phyloP scores from a whole-genome alignment of 2,329 filamentous ascomycete species.

The Fusarium duplospermum region DNA sequence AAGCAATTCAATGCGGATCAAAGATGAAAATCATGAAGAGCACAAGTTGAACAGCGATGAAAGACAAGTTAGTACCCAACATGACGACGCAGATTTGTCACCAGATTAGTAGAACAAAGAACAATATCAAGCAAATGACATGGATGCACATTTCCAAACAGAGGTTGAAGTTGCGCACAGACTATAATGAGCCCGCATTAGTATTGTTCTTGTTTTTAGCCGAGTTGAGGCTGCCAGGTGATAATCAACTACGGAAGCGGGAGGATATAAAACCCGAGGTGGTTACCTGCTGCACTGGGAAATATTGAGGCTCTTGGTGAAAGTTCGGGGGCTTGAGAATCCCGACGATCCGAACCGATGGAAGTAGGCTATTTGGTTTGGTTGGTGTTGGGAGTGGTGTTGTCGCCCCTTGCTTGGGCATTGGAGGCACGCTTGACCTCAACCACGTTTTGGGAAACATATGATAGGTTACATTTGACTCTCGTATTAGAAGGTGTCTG shows the following conservation, averaged over 20 bases:
- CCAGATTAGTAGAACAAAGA: conserved; percentile 29
- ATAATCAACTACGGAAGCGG: background rate
- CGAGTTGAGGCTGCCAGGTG: conserved; percentile 1
- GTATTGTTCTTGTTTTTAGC: conserved; percentile 31
- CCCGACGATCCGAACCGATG: background rate
- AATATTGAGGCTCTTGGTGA: background rate
- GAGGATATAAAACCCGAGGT: background rate
- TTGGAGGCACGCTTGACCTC: background rate
- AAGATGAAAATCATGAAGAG: background rate
- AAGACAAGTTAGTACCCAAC: background rate
- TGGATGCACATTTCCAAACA: background rate
- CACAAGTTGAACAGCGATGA: background rate
- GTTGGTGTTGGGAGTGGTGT: background rate
- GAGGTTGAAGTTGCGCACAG: conserved; percentile 23
- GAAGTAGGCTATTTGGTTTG: background rate
- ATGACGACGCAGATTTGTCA: background rate
- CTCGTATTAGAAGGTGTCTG: no score
- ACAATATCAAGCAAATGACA: conserved; percentile 24
- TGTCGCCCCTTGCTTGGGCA: background rate
- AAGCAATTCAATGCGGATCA: background rate
- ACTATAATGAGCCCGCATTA: conserved; percentile 17
- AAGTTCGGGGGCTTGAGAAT: background rate
- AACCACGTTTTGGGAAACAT: no score
- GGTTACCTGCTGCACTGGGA: background rate
- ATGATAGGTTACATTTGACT: background rate